phyloP scores from a whole-genome alignment of 805 yeast species.

The Candida michaelii region DNA sequence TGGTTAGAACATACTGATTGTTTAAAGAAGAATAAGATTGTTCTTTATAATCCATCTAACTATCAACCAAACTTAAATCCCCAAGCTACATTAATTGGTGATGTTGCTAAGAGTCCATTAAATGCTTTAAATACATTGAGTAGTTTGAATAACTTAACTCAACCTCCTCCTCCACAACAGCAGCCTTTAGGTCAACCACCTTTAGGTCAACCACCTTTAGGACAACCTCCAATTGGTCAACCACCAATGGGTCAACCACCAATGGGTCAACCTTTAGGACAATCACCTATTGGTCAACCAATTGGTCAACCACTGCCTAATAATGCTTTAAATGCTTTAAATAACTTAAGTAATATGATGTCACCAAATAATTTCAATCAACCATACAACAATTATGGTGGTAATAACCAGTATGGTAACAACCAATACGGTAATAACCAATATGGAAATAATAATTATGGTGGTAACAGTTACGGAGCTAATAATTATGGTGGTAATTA shows the following conservation, averaged over 20 bases:
- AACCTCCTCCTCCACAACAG: no score
- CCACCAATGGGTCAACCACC: slow-evolving; percentile 3
- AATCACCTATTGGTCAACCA: slow-evolving; percentile 3
- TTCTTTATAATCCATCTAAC: slow-evolving; percentile 60
- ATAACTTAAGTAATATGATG: slow-evolving; percentile 18
- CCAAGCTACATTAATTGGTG: slow-evolving; percentile 12
- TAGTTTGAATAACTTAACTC: slow-evolving; percentile 8
- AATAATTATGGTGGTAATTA: background rate
- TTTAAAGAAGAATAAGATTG: slow-evolving; percentile 51
- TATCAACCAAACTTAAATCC: slow-evolving; percentile 20
- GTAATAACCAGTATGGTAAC: slow-evolving; percentile 5
- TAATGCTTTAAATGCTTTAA: slow-evolving; percentile 19
- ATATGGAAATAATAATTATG: slow-evolving; percentile 15
- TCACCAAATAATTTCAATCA: slow-evolving; percentile 10
- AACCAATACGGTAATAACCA: slow-evolving; percentile 2
- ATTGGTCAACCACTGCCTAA: slow-evolving; percentile 12
- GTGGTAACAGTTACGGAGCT: slow-evolving; percentile 1
- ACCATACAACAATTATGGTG: slow-evolving; percentile 2
- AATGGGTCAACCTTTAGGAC: slow-evolving; percentile 6
- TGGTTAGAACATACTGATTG: slow-evolving; percentile 57
- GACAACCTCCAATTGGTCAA: background rate
- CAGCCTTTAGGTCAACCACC: slow-evolving; percentile 1
- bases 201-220: slow-evolving; percentile 7
- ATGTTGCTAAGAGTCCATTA: slow-evolving; percentile 6
- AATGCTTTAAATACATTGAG: slow-evolving; percentile 11